Base-by-base conservation (phyloP, 2,329 filamentous ascomycete genomes). In the Pseudocercospora ulei region DNA sequence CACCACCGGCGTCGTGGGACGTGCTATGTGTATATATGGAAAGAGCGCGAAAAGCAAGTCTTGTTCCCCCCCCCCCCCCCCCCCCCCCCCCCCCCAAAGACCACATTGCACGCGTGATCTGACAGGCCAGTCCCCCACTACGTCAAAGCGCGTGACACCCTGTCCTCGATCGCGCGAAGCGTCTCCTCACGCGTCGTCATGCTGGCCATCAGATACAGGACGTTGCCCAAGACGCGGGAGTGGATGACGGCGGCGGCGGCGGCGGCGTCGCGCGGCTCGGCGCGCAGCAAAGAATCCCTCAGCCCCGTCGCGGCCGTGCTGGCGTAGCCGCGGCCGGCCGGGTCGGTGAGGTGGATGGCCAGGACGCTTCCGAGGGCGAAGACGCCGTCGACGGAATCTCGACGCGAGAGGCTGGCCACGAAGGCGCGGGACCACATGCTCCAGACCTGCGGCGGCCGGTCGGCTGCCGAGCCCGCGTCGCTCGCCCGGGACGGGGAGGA, bases 351-450 rank as follows among this genome's bases (percentile, higher is more conserved):
- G 7, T 67, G 66, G 23, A 92, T 76, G 0, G 80, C 78, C 7
- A 90, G 65, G 1, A 90, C 80, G 2, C 75, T 81, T 0, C 84
- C 84, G 1, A 90, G 62, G 0, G 82, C 79, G 64, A 83, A 82
- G 0, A 80, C 74, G 5, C 78, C 74, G 2, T 74, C 67, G 0
- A 90, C 74, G 0, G 65, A 60, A 0, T 62, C 46, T 2, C 67
- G 66, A 12, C 69, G 62, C 3, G 80, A 86, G 2, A 87, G 53
- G 7, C 64, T 57, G 1, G 64, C 59, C 1, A 87, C 64, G 17
- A 86, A 72, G 0, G 62, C 56, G 1, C 67, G 66, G 0, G 76
- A 74, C 82, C 82, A 90, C 42, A 76, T 71, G 40, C 80, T 85
- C 80, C 81, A 88, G 1, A 68, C 45, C n/a, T 20, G 23, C 4